Conservation (phyloP, 163 green algal genomes). For the Chloromonas sp. region DNA sequence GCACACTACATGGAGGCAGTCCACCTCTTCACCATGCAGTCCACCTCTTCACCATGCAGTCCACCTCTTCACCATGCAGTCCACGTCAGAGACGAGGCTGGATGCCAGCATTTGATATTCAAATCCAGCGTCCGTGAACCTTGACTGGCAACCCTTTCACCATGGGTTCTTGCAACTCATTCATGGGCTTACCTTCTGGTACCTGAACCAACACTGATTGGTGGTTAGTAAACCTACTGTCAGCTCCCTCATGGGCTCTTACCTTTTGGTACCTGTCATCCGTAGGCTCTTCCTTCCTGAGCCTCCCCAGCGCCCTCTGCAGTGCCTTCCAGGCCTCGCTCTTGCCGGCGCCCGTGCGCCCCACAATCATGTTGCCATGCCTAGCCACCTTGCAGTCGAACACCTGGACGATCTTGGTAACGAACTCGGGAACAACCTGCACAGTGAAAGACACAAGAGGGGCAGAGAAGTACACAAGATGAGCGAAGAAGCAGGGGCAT, state of each 20-base stretch:
- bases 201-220: no score
- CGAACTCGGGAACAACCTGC: constrained; percentile 67
- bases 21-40: no score
- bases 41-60: no score
- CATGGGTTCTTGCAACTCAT: no score
- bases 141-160: no score
- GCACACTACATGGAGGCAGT: no score
- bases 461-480: neutral
- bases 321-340: constrained; percentile 72
- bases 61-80: no score
- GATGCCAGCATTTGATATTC: no score
- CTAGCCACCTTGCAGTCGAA: constrained; percentile 84
- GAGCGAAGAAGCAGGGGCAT: neutral
- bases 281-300: constrained; percentile 58
- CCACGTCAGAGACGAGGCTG: no score
- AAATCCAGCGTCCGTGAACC: no score
- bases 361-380: constrained; percentile 91
- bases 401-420: constrained; percentile 84
- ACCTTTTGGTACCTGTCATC: constrained; percentile 55
- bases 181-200: no score
- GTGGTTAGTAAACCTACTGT: no score
- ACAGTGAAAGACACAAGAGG: neutral
- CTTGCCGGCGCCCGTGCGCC: constrained; percentile 77
- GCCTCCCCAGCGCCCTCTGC: constrained; percentile 49
- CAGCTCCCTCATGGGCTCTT: neutral